phyloP scores from a whole-genome alignment of 805 yeast species.

The Metschnikowia chrysomelidarum region DNA sequence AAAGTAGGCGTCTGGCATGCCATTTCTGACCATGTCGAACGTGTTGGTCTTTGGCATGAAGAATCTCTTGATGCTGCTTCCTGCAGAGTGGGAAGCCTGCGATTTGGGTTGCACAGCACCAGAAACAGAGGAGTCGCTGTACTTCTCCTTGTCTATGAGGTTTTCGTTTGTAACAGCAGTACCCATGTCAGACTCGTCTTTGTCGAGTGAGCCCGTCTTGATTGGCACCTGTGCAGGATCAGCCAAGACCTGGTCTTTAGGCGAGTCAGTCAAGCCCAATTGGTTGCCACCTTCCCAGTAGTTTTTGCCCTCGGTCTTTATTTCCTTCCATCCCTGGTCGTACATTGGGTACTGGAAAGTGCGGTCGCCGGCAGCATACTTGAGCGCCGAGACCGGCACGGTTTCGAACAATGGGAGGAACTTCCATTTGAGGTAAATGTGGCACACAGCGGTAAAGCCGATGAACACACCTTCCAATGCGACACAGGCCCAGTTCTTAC shows the following conservation, averaged over 20 bases:
- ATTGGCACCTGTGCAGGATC: constrained; percentile 4
- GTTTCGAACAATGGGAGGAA: constrained; percentile 64
- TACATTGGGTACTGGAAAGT: constrained; percentile 53
- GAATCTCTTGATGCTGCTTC: constrained; percentile 21
- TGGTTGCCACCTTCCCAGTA: constrained; percentile 46
- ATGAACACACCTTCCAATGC: constrained; percentile 64
- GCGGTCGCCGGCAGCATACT: constrained; percentile 43
- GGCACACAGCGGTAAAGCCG: constrained; percentile 56
- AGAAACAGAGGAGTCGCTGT: constrained; percentile 1
- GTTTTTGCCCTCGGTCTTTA: constrained; percentile 49
- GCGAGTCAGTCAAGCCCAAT: constrained; percentile 29
- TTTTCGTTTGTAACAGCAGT: constrained; percentile 14
- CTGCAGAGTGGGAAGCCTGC: constrained; percentile 5
- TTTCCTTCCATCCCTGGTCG: constrained; percentile 65
- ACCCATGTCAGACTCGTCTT: constrained; percentile 15
- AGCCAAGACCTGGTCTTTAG: constrained; percentile 17
- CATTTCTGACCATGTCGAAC: constrained; percentile 43
- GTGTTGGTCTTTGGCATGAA: constrained; percentile 48
- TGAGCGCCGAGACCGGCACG: constrained; percentile 67
- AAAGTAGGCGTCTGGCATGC: constrained; percentile 43
- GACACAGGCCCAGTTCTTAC: constrained; percentile 76
- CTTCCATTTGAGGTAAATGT: constrained; percentile 54
- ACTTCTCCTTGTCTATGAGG: constrained; percentile 3
- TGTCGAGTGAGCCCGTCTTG: constrained; percentile 1
- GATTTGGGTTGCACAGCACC: constrained; percentile 6